Evolutionary conservation across 2,329 filamentous ascomycete genomes (phyloP).

Genomic region (Arthroderma uncinatum): DNA sequence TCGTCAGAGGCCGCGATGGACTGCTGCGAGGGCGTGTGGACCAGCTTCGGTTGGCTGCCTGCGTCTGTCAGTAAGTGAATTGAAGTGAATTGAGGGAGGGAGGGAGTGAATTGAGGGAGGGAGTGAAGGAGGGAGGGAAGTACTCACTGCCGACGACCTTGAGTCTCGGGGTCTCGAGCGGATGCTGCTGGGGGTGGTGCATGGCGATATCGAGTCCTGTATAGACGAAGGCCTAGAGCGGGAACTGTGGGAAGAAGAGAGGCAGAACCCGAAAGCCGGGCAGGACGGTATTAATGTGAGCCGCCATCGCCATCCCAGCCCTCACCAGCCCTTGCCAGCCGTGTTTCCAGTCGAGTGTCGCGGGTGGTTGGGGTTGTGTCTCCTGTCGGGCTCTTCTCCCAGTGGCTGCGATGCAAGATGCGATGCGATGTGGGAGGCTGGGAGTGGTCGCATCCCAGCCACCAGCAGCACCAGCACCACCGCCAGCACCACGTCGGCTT

Average conservation of each 20-base stretch:
- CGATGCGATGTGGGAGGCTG: conserved; percentile 1
- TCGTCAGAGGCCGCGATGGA: conserved; percentile 41
- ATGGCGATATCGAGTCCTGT: not conserved
- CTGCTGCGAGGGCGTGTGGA: conserved; percentile 34
- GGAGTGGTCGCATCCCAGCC: conserved; percentile 1
- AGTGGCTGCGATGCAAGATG: no score
- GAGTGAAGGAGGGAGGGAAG: not conserved
- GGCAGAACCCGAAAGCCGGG: no score
- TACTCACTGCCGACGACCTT: conserved; percentile 13
- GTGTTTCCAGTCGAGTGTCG: not conserved
- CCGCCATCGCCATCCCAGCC: no score
- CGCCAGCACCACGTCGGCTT: no score
- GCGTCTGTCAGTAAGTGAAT: not conserved
- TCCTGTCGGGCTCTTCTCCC: not conserved
- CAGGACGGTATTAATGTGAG: no score
- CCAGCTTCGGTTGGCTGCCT: conserved; percentile 37
- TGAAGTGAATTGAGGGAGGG: no score
- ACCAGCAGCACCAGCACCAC: no score
- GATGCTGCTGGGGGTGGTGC: not conserved
- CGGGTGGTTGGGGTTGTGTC: not conserved
- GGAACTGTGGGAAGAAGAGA: not conserved
- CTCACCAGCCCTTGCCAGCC: no score
- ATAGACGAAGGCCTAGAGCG: not conserved
- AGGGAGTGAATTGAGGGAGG: no score
- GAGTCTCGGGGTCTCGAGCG: conserved; percentile 10